Percentiles rank a stretch among this genome's conserved stretches.
Conservation (phyloP, 768 basidiomycete species). For the Leccinum subtestaceum region DNA sequence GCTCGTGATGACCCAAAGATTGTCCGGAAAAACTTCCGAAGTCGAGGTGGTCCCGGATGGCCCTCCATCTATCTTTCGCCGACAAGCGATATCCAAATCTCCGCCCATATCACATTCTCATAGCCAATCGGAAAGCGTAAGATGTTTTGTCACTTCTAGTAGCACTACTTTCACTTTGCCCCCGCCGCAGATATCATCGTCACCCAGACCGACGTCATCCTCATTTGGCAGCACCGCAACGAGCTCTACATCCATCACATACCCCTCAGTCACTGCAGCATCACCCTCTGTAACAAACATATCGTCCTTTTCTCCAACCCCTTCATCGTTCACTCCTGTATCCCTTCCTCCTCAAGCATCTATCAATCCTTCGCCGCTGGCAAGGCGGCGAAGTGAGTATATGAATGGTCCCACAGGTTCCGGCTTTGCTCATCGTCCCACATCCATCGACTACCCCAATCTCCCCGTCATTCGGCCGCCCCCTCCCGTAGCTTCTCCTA, state of each 20-base stretch:
- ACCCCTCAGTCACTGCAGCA: constrained; percentile 45
- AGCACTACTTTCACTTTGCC: constrained; percentile 13
- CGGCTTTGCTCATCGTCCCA: constrained; percentile 42
- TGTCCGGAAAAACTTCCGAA: constrained; percentile 13
- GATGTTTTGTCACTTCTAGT: constrained; percentile 11
- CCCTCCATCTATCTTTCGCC: constrained; percentile 29
- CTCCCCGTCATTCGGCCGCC: constrained; percentile 73
- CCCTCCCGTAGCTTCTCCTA: constrained; percentile 68
- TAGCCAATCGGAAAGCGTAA: constrained; percentile 51
- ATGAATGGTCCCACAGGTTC: constrained; percentile 70
- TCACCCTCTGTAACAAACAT: constrained; percentile 36
- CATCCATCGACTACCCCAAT: constrained; percentile 78
- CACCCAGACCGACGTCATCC: constrained; percentile 33
- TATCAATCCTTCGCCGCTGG: constrained; percentile 72
- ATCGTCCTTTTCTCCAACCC: constrained; percentile 41
- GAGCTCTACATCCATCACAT: constrained; percentile 46
- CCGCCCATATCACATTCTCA: constrained; percentile 47
- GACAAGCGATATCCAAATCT: constrained; percentile 42
- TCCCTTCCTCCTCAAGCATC: constrained; percentile 83
- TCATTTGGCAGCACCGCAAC: constrained; percentile 38
- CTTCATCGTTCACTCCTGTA: constrained; percentile 38
- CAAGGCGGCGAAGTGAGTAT: constrained; percentile 73
- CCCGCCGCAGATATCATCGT: constrained; percentile 33
- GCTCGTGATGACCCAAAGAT: constrained; percentile 12
- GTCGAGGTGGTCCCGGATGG: constrained; percentile 13